Base-by-base conservation (phyloP, 2,329 filamentous ascomycete genomes). In the Daldinia sp. region DNA sequence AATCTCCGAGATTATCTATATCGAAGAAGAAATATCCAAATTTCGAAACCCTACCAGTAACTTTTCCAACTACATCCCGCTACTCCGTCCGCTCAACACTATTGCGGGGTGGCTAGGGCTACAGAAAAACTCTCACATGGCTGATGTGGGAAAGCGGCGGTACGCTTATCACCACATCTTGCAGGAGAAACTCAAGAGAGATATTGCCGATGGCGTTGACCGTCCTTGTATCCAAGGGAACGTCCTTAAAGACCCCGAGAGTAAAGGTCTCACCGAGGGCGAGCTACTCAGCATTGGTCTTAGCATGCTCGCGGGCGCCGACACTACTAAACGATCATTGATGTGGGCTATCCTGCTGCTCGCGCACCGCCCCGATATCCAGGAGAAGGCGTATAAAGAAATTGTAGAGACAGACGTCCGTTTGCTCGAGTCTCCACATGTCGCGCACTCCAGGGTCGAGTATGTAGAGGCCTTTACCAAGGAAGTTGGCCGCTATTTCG, bases 171-270 rank as follows among this genome's bases (percentile, higher is more conserved):
- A 90, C 81, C 83, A 85, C 15, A 82, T 82, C 55, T 79, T 90
- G 18, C 79, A 90, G 39, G 79, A 83, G 42, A 87, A 86, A 72
- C 79, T 90, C 42, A 87, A 88, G 73, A 84, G 88, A 26, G 84
- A 83, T 56, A 89, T 90, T 60, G 81, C 80, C 6, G 84, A 86
- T 33, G 88, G 89, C 0, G 89, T 86, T 0, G 88, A 91, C 73
- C 88, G 87, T 72, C 89, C 89, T 2, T 91, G 89, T 74, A 91
- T 91, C 69, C 88, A 86, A 4, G 89, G 89, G 0, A 90, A 90
- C 72, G 89, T 91, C 44, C 79, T 91, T 42, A 89, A 90, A 69
- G 89, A 91, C 58, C 88, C 89, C 0, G 89, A 91, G 61, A 88
- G 88, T 1, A 90, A 89, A 73, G 71, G 73, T 3, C 76, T 91